phyloP scores from a whole-genome alignment of 371 early-diverging fungal genomes.

The Capniomyces stellatus region DNA sequence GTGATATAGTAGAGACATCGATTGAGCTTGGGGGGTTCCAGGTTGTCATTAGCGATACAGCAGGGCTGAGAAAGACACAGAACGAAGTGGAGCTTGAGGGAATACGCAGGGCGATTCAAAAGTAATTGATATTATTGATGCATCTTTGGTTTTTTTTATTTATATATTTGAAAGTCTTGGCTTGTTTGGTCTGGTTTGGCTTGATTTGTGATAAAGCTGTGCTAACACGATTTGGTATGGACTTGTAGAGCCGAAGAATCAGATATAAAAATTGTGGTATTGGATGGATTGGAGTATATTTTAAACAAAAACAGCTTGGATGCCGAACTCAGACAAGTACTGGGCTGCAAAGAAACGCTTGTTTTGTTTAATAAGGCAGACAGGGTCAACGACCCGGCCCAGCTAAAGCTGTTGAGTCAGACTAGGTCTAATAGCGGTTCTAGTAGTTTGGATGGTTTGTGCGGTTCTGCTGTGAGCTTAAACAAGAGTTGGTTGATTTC shows the following conservation, averaged over 20 bases:
- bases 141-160: neutral
- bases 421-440: no score
- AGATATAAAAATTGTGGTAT: constrained; percentile 32
- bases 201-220: no score
- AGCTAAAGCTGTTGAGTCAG: no score
- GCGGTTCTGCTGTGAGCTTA: neutral
- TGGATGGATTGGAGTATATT: constrained; percentile 21
- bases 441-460: no score
- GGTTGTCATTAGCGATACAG: constrained; percentile 54
- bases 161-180: no score
- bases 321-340: no score
- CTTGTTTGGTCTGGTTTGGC: no score
- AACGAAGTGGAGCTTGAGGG: constrained; percentile 60
- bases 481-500: constrained; percentile 33
- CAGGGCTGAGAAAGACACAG: constrained; percentile 42
- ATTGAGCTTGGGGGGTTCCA: constrained; percentile 60
- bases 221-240: no score
- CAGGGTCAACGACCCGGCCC: neutral
- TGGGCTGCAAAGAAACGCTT: no score
- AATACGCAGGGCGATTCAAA: constrained; percentile 37
- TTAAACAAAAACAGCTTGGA: no score
- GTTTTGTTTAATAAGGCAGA: constrained; percentile 2
- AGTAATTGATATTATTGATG: constrained; percentile 9
- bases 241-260: constrained; percentile 10
- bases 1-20: constrained; percentile 57